Conservation (phyloP, 371 early-diverging fungal species). For the Rhizopus microsporus region DNA sequence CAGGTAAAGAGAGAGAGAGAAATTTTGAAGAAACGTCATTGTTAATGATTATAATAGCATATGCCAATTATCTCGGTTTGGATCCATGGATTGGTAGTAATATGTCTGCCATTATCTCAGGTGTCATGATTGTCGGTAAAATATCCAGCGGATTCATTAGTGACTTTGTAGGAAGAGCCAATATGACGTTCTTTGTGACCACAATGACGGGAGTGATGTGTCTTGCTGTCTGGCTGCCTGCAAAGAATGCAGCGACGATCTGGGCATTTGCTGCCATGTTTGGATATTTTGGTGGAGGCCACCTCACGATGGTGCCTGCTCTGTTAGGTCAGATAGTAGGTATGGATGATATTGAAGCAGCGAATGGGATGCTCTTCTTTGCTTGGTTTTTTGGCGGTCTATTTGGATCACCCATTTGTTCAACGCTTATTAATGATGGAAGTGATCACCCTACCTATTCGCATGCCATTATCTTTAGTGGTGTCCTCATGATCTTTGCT, state of each 20-base stretch:
- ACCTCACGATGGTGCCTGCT: conserved; percentile 55
- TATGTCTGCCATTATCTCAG: conserved; percentile 52
- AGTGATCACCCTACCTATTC: conserved; percentile 35
- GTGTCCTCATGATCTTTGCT: conserved; percentile 35
- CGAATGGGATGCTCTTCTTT: conserved; percentile 58
- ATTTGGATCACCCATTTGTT: conserved; percentile 57
- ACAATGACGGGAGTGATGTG: conserved; percentile 45
- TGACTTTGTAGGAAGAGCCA: conserved; percentile 63
- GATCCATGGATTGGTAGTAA: conserved; percentile 37
- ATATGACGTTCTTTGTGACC: conserved; percentile 46
- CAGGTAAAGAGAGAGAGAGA: conserved; percentile 8
- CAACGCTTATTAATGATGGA: conserved; percentile 48
- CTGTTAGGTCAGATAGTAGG: conserved; percentile 40
- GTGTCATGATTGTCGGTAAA: conserved; percentile 55
- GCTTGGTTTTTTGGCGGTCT: conserved; percentile 61
- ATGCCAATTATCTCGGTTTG: conserved; percentile 35
- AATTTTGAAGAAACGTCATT: neutral
- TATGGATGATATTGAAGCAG: conserved; percentile 50
- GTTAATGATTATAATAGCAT: conserved; percentile 25
- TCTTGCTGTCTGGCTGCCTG: conserved; percentile 42
- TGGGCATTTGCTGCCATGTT: conserved; percentile 50
- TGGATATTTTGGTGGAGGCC: conserved; percentile 65
- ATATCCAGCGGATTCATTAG: conserved; percentile 52
- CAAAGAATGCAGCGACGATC: conserved; percentile 33
- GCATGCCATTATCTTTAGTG: conserved; percentile 45